Percentiles rank a stretch among this genome's conserved stretches.
Conservation (phyloP, 164 flowering plant species). For the Nelumbo lutea region DNA sequence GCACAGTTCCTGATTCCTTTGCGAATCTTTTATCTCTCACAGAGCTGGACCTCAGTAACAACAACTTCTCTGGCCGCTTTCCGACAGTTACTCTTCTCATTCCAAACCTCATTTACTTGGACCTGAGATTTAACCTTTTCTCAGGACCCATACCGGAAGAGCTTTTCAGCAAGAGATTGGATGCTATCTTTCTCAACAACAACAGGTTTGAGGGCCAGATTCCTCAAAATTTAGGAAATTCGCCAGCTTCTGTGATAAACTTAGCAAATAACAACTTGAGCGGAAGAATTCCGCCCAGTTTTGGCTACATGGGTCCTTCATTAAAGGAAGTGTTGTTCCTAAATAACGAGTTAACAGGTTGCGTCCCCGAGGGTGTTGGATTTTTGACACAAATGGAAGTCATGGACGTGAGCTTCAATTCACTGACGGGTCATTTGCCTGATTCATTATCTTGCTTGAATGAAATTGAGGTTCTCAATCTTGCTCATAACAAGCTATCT, state of each 20-base stretch:
- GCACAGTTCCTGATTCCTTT: constrained; percentile 59
- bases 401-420: constrained; percentile 75
- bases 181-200: constrained; percentile 77
- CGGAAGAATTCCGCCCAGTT: constrained; percentile 65
- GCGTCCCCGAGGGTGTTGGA: constrained; percentile 87
- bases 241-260: constrained; percentile 86
- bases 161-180: constrained; percentile 56
- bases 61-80: constrained; percentile 70
- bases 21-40: constrained; percentile 38
- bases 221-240: constrained; percentile 65
- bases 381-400: constrained; percentile 58
- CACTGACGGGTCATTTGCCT: constrained; percentile 78
- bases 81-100: constrained; percentile 45
- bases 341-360: constrained; percentile 81
- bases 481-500: constrained; percentile 73
- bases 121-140: constrained; percentile 77
- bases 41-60: constrained; percentile 89
- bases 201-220: constrained; percentile 68
- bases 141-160: constrained; percentile 67
- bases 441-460: constrained; percentile 65
- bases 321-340: constrained; percentile 74
- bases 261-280: constrained; percentile 75
- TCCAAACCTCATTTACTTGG: constrained; percentile 68
- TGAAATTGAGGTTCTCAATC: constrained; percentile 64
- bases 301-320: constrained; percentile 54